phyloP scores from a whole-genome alignment of 225 moss, liverwort and hornwort species.

The Climacium dendroides region DNA sequence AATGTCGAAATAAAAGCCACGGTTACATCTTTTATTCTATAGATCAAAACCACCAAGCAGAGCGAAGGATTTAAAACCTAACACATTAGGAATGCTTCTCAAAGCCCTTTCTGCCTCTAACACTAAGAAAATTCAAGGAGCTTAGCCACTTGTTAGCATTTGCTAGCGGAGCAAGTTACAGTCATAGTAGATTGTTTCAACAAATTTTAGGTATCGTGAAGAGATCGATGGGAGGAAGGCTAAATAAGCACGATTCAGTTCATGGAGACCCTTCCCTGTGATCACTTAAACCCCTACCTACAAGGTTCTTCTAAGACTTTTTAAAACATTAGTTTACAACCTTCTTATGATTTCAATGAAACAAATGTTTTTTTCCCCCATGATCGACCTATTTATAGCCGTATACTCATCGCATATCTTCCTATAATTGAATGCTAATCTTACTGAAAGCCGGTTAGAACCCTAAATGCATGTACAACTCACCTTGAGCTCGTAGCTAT shows the following conservation, averaged over 20 bases:
- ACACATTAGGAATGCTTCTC: neutral
- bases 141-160: neutral
- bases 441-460: neutral
- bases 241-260: neutral
- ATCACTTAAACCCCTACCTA: neutral
- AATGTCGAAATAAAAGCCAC: neutral
- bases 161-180: neutral
- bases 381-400: neutral
- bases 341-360: neutral
- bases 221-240: neutral
- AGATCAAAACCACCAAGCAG: neutral
- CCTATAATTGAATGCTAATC: neutral
- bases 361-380: too few species aligned
- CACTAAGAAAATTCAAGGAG: neutral
- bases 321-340: neutral
- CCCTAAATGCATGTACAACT: neutral
- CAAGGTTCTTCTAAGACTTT: neutral
- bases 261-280: neutral
- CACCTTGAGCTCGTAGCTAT: conserved; percentile 96
- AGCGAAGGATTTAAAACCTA: neutral
- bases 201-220: neutral
- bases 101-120: neutral
- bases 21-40: neutral
- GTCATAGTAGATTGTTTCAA: neutral
- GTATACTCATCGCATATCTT: neutral